Base-by-base conservation (phyloP, 2,329 filamentous ascomycete species). In the Esteya vermicola region DNA sequence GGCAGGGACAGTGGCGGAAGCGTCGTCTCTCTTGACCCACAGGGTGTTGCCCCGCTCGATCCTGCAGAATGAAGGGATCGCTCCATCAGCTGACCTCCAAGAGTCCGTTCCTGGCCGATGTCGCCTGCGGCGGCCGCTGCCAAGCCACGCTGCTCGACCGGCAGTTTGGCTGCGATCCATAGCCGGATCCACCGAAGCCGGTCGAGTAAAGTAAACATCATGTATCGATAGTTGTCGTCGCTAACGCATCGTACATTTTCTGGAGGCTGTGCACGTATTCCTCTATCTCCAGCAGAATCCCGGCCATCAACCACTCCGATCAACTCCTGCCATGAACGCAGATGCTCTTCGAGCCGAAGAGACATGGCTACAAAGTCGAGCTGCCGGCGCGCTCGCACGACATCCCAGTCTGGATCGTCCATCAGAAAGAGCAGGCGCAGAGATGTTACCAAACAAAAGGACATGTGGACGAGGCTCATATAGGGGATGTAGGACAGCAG, bases 181-280 rank as follows among this genome's bases (percentile, higher is more conserved):
- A 58, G 54, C 16, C 55, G 47, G 14, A 64, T 58, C 61, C 60
- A 63, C 2, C 56, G 50, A 6, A 60, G 39, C 42, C 60, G 62
- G 38, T 57, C 57, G 30, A 52, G 51, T 25, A 56, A 57, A 33
- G 55, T 53, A 2, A 50, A 40, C 39, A 60, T 49, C 1, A 55
- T 44, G 8, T 54, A 51, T 25, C 50, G 53, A 27, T 33, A 35
- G 3, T 52, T 56, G 2, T 57, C 55, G 10, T 55, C 51, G 13
- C 46, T 20, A 25, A 42, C 52, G 13, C 48, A 43, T 21, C 43
- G n/a, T n/a, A n/a, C n/a, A n/a, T n/a, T n/a, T n/a, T 42, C 45
- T 50, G 47, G 36, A 46, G 41, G 16, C 9, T 32, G 25, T 13
- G 19, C 8, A 18, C n/a, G 32, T 13, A 20, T 21, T 40, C 31